Base-by-base conservation (phyloP, 1,284 basidiomycete genomes). In the Tilletiaria anomala region DNA sequence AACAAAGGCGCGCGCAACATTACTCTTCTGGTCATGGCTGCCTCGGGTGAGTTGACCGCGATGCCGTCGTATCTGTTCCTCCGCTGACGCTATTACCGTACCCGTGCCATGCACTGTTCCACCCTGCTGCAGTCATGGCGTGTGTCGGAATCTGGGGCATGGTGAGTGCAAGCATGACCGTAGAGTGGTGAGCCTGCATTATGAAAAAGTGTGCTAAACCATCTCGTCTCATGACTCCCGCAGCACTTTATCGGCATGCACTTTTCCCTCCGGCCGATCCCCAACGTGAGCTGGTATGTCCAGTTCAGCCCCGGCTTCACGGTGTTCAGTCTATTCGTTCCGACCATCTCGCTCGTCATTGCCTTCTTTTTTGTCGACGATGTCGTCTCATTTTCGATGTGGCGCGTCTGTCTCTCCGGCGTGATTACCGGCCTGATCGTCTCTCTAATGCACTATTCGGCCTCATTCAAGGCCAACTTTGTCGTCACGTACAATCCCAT, bases 361-460 rank as follows among this genome's bases (percentile, higher is more conserved):
- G 70, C 71, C 8, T 73, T 73, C 55, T 64, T 71, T 61, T 67
- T 73, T 51, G 56, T 72, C 41, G 71, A 70, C 20, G 59, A 65
- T 14, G 68, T 70, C 42, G n/a, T n/a, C n/a, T 60, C 69, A 29
- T 69, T 71, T 45, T 47, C 41, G 36, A 33, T 36, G 20, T 67
- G 65, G 58, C 65, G 71, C 42, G 67, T 69, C 40, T 33, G 61
- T 32, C 47, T 69, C 71, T 48, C 80, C 75, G 51, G 84, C 74
- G 35, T 82, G 70, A 68, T 87, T 77, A 68, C 88, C 78, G 53
- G 79, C 71, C 37, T 83, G 75, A 46, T 85, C 77, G 70, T 88
- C 83, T 57, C 61, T 51, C 58, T 70, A 32, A 71, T 72, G 70
- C 70, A 73, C 62, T 72, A 70, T 56, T 70, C 70, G 22, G 71